These are phyloP conservation scores for Hordeum pubiflorum DNA, from an alignment of 202 grass and related monocot genomes.

Conservation along the genomic window DNA sequence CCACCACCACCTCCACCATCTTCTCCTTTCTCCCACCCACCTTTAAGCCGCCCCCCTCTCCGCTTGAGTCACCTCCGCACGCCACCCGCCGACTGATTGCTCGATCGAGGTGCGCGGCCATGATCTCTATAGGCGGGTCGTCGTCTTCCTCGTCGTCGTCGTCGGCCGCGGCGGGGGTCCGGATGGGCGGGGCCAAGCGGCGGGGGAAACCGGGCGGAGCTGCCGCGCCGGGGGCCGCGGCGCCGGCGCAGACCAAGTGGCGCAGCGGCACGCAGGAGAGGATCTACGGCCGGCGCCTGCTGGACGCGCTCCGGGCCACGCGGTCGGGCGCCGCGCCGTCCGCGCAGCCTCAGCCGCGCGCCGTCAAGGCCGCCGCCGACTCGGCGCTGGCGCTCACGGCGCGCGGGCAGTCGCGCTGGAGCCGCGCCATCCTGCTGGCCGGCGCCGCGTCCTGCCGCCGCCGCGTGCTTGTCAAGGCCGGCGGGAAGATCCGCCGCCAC, in stretches of 20 bases:
- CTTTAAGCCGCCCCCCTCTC: neutral
- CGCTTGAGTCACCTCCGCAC: neutral
- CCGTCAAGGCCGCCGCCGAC: constrained; percentile 72
- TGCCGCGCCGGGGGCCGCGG: neutral
- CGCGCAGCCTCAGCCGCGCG: constrained; percentile 23
- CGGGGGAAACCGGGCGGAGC: constrained; percentile 4
- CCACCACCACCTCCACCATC: neutral
- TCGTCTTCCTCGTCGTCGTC: constrained; percentile 11
- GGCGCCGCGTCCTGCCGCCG: constrained; percentile 40
- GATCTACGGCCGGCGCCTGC: constrained; percentile 71
- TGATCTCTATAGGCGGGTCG: constrained; percentile 30
- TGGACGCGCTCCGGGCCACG: constrained; percentile 64
- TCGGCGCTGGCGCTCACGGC: constrained; percentile 92
- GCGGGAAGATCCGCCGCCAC: constrained; percentile 52
- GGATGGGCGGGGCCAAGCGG: constrained; percentile 42
- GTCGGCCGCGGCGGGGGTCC: neutral
- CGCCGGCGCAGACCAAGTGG: constrained; percentile 59
- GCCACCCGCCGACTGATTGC: neutral
- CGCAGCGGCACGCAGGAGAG: constrained; percentile 60
- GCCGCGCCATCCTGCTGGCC: constrained; percentile 76
- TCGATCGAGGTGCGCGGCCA: neutral
- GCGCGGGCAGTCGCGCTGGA: constrained; percentile 80
- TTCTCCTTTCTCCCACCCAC: neutral
- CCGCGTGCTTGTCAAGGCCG: constrained; percentile 70
- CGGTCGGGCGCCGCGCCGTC: neutral